These are phyloP conservation scores for Fusarium sp. DNA, from an alignment of 2,329 filamentous ascomycete genomes.

Conservation along the genomic window DNA sequence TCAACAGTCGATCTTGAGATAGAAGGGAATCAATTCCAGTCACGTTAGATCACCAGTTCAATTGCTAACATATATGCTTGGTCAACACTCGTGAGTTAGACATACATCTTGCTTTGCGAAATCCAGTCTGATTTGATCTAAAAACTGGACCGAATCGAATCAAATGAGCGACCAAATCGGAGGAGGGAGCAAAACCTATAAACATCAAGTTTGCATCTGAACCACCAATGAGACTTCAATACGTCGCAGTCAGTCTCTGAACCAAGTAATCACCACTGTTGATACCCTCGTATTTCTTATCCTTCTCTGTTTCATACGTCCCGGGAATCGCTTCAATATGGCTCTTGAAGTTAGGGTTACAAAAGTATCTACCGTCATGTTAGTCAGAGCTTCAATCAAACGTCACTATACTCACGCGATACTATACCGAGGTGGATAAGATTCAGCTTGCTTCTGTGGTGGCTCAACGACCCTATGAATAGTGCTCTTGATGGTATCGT, in stretches of 20 bases:
- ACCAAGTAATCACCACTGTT: conserved; percentile 86
- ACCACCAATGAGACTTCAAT: conserved; percentile 55
- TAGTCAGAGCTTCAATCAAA: background rate
- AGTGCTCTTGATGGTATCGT: conserved; percentile 91
- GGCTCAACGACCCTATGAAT: conserved; percentile 92
- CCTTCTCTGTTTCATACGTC: conserved; percentile 72
- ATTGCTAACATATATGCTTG: no score
- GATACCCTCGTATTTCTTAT: conserved; percentile 84
- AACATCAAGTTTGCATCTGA: background rate
- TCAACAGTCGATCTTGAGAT: background rate
- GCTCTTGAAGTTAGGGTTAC: conserved; percentile 83
- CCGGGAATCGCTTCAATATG: conserved; percentile 85
- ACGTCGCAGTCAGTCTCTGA: conserved; percentile 81
- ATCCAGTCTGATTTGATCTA: no score
- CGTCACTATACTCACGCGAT: conserved; percentile 73
- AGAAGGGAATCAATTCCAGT: no score
- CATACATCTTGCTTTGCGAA: no score
- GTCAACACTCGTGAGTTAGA: no score
- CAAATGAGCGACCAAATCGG: no score
- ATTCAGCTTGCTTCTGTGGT: conserved; percentile 66
- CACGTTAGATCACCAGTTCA: no score
- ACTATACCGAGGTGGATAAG: conserved; percentile 83
- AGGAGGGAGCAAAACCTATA: background rate
- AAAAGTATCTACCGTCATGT: conserved; percentile 75
- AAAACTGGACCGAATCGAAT: no score